Evolutionary conservation across 2,329 filamentous ascomycete genomes (phyloP).

Genomic region (Escovopsis sp.): DNA sequence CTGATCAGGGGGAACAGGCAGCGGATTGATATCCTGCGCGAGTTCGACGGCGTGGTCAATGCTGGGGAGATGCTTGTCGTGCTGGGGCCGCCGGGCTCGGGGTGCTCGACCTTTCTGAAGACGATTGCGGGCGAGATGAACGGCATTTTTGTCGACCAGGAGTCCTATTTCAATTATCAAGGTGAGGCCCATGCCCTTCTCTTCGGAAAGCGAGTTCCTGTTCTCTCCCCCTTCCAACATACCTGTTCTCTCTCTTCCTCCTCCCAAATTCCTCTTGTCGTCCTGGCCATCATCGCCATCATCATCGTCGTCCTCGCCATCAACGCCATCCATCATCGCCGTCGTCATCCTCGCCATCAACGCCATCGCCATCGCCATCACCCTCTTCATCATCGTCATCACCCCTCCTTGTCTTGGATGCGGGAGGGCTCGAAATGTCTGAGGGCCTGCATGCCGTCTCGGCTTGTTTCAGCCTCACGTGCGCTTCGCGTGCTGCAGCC

Average conservation of each 20-base stretch:
- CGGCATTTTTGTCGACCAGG: constrained; percentile 56
- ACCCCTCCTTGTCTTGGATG: too few species aligned
- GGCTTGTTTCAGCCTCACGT: background rate
- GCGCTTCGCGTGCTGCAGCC: background rate
- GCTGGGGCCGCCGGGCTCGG: constrained; percentile 54
- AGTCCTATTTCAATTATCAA: constrained; percentile 70
- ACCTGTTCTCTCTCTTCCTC: background rate
- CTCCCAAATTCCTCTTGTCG: too few species aligned
- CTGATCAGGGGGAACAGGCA: constrained; percentile 35
- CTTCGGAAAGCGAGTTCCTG: too few species aligned
- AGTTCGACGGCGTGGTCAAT: constrained; percentile 52
- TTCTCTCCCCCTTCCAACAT: too few species aligned
- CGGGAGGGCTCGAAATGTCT: too few species aligned
- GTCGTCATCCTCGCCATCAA: too few species aligned
- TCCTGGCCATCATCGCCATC: too few species aligned
- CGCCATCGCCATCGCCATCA: too few species aligned
- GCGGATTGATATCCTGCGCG: constrained; percentile 51
- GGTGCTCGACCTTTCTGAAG: constrained; percentile 75
- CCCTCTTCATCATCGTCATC: background rate
- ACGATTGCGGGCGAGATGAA: constrained; percentile 71
- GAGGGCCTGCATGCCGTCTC: too few species aligned
- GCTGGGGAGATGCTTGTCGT: constrained; percentile 65
- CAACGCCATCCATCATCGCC: too few species aligned
- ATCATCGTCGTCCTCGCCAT: too few species aligned
- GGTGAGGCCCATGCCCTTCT: too few species aligned